phyloP scores from a whole-genome alignment of 495 filamentous ascomycete genomes.

The Gamarada debralockiae region DNA sequence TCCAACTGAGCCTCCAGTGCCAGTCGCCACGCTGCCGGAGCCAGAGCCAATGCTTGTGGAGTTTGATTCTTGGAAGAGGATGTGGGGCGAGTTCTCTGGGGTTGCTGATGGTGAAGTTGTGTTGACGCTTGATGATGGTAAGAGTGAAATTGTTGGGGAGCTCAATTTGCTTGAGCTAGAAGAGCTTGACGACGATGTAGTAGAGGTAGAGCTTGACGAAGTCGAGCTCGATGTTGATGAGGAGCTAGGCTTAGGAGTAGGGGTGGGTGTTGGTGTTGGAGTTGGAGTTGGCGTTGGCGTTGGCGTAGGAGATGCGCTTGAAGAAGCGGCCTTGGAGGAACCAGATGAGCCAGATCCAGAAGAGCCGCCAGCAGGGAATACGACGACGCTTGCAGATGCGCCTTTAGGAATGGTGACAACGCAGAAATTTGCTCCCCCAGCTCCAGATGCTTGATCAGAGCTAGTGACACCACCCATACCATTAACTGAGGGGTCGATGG shows the following conservation, averaged over 20 bases:
- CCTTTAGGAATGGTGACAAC: constrained; percentile 75
- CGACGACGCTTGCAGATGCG: constrained; percentile 62
- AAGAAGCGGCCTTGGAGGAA: too few relatives aligned
- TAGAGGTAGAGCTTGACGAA: background rate
- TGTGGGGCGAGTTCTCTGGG: constrained; percentile 6
- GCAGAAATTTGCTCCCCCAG: constrained; percentile 70
- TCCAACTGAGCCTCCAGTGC: background rate
- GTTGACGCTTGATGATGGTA: constrained; percentile 2
- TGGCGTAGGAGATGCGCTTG: background rate
- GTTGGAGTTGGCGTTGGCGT: constrained; percentile 4
- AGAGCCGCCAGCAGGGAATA: constrained; percentile 39
- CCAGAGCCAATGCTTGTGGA: background rate
- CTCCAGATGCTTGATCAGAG: constrained; percentile 45
- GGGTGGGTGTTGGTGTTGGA: constrained; percentile 3
- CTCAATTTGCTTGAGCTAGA: constrained; percentile 7
- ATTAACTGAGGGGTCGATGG: constrained; percentile 61
- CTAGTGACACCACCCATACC: constrained; percentile 59
- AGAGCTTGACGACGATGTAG: too few relatives aligned
- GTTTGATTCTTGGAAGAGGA: constrained; percentile 18
- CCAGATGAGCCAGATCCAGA: constrained; percentile 1
- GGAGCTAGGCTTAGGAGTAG: constrained; percentile 12
- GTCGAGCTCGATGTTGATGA: constrained; percentile 4
- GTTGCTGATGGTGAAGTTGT: constrained; percentile 6
- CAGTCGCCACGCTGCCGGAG: background rate
- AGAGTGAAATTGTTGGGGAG: background rate